Conservation (phyloP, 306 rosid genomes). For the Hippophae tibetana region DNA sequence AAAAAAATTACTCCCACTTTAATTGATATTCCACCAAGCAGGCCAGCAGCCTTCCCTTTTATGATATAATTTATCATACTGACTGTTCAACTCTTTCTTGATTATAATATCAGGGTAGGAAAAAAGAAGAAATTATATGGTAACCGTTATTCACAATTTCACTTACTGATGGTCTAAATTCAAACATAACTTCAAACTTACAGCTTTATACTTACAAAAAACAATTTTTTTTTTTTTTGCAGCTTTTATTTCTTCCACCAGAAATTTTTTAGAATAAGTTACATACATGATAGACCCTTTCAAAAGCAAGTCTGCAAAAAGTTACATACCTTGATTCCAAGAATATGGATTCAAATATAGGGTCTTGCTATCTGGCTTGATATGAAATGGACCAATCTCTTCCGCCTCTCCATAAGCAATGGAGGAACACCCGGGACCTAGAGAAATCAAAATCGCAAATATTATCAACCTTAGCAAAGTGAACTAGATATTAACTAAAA, state of each 20-base stretch:
- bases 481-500: neutral
- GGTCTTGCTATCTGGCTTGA: conserved; percentile 51
- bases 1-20: too few species aligned
- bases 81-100: neutral
- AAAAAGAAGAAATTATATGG: neutral
- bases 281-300: neutral
- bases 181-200: too few species aligned
- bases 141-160: neutral
- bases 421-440: conserved; percentile 96
- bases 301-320: neutral
- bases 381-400: conserved; percentile 86
- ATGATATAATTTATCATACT: neutral
- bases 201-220: too few species aligned
- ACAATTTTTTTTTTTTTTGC: neutral
- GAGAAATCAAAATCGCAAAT: conserved; percentile 3
- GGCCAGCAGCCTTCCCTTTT: too few species aligned
- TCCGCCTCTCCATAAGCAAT: conserved; percentile 81
- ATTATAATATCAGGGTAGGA: neutral
- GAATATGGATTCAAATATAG: conserved; percentile 65
- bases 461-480: neutral
- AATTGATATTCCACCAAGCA: too few species aligned
- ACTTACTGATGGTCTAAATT: too few species aligned
- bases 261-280: neutral
- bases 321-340: conserved; percentile 65
- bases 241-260: neutral